Conservation (phyloP, 1,139 yeast genomes). For the Taphrina communis region DNA sequence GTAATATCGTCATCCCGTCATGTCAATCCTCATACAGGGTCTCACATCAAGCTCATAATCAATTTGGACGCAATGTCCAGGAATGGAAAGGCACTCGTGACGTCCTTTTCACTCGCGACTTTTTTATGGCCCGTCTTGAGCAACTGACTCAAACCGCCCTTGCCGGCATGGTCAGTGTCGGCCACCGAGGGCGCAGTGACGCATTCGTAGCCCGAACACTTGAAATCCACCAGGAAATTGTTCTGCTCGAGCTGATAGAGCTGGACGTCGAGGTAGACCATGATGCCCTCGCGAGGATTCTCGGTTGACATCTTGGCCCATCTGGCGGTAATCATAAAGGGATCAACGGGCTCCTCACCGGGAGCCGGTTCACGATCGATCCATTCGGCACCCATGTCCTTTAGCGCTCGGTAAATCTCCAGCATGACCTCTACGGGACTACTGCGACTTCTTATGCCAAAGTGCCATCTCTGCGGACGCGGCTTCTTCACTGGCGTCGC, state of each 20-base stretch:
- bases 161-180: background rate
- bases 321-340: conserved; percentile 96
- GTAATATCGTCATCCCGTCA: no score
- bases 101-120: conserved; percentile 43
- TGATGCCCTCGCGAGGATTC: conserved; percentile 43
- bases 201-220: conserved; percentile 76
- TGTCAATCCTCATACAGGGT: no score
- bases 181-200: conserved; percentile 20
- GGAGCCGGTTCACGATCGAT: conserved; percentile 52
- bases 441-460: conserved; percentile 93
- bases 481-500: conserved; percentile 38
- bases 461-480: conserved; percentile 85
- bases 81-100: conserved; percentile 44
- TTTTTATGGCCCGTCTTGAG: conserved; percentile 35
- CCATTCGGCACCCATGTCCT: conserved; percentile 97
- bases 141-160: conserved; percentile 28
- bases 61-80: conserved; percentile 42
- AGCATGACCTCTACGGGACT: conserved; percentile 99
- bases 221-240: conserved; percentile 93
- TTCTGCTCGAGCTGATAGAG: conserved; percentile 94
- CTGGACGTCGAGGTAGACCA: conserved; percentile 97
- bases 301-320: conserved; percentile 76
- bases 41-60: conserved; percentile 37
- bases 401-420: conserved; percentile 91
- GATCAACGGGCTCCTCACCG: conserved; percentile 65